These are phyloP conservation scores for Caryopteris hybrid DNA, from an alignment of 305 asterid genomes.

Conservation along the genomic window DNA sequence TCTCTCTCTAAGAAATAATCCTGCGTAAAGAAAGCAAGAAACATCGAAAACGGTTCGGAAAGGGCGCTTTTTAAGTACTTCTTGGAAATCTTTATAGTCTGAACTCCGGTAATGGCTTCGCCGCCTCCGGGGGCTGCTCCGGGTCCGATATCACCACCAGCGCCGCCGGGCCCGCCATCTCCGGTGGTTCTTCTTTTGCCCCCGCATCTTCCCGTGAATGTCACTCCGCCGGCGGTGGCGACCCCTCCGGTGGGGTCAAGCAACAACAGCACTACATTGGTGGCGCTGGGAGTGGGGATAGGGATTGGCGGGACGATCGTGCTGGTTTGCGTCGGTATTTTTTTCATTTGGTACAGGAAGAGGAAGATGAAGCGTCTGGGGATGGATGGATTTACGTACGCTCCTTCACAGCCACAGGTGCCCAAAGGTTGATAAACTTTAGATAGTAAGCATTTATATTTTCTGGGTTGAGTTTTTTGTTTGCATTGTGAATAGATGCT, in stretches of 20 bases:
- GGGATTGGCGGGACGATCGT: slow-evolving; percentile 76
- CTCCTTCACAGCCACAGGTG: slow-evolving; percentile 26
- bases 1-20: background rate
- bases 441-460: background rate
- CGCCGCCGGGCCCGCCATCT: slow-evolving; percentile 37
- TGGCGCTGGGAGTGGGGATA: slow-evolving; percentile 78
- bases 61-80: background rate
- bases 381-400: slow-evolving; percentile 27
- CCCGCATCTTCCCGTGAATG: slow-evolving; percentile 30
- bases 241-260: slow-evolving; percentile 8
- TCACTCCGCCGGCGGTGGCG: slow-evolving; percentile 7
- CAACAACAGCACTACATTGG: slow-evolving; percentile 29
- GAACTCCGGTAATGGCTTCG: slow-evolving; percentile 44
- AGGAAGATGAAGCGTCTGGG: slow-evolving; percentile 46
- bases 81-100: slow-evolving; percentile 11
- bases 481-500: background rate
- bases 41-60: background rate
- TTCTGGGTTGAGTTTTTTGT: background rate
- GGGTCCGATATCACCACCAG: slow-evolving; percentile 29
- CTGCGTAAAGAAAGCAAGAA: background rate
- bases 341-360: slow-evolving; percentile 61
- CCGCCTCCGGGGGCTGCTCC: slow-evolving; percentile 35
- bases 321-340: slow-evolving; percentile 61
- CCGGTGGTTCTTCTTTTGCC: slow-evolving; percentile 32
- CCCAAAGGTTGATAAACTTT: slow-evolving; percentile 42